phyloP scores from a whole-genome alignment of 768 basidiomycete genomes.

The Suillus paluster region DNA sequence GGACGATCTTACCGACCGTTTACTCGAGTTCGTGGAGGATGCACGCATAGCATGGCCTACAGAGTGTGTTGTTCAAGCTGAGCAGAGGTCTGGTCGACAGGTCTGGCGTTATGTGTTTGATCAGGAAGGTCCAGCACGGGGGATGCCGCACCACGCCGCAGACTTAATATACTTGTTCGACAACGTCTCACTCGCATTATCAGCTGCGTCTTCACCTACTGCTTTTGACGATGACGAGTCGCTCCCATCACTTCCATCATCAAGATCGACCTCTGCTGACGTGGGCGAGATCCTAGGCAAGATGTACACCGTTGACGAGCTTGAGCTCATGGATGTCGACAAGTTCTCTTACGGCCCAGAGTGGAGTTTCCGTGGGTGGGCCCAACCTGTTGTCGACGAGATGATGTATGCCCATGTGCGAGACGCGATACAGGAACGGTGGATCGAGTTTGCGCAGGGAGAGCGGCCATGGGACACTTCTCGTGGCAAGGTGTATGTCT shows the following conservation, averaged over 20 bases:
- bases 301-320: slow-evolving; percentile 28
- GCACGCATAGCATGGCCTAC: slow-evolving; percentile 79
- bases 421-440: slow-evolving; percentile 71
- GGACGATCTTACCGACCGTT: slow-evolving; percentile 67
- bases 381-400: slow-evolving; percentile 61
- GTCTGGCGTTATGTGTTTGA: slow-evolving; percentile 86
- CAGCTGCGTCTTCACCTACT: slow-evolving; percentile 36
- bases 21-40: slow-evolving; percentile 78
- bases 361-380: slow-evolving; percentile 49
- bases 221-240: slow-evolving; percentile 39
- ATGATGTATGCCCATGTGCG: slow-evolving; percentile 70
- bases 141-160: slow-evolving; percentile 68
- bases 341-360: slow-evolving; percentile 19
- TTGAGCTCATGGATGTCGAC: slow-evolving; percentile 30
- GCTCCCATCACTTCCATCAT: slow-evolving; percentile 33
- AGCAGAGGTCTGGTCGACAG: slow-evolving; percentile 55
- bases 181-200: slow-evolving; percentile 62
- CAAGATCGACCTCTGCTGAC: slow-evolving; percentile 28
- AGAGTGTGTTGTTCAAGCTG: slow-evolving; percentile 60
- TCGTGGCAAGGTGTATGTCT: slow-evolving; percentile 69
- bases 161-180: slow-evolving; percentile 83
- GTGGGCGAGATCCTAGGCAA: slow-evolving; percentile 19
- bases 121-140: slow-evolving; percentile 72
- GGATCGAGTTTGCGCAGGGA: slow-evolving; percentile 78
- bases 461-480: slow-evolving; percentile 69